These are phyloP conservation scores for Wilcoxina mikolae DNA, from an alignment of 495 filamentous ascomycete genomes.

Conservation along the genomic window DNA sequence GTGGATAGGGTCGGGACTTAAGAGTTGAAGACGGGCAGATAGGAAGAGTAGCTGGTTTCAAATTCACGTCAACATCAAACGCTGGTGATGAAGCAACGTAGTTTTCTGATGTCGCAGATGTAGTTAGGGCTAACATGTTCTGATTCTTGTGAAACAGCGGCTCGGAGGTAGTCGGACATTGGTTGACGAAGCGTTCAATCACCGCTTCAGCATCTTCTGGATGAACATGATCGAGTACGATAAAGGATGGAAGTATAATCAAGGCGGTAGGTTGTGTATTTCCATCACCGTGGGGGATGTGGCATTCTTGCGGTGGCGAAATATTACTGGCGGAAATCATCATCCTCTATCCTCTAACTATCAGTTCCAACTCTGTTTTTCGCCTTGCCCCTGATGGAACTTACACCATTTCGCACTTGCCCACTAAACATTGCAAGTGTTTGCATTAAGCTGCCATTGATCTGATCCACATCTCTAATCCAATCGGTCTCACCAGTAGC, in stretches of 20 bases:
- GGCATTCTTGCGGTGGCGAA: constrained; percentile 50
- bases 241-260: constrained; percentile 78
- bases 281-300: constrained; percentile 37
- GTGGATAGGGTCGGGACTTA: constrained; percentile 54
- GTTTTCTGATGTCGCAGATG: background rate
- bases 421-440: constrained; percentile 53
- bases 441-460: constrained; percentile 89
- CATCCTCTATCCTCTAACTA: constrained; percentile 41
- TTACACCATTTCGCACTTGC: constrained; percentile 59
- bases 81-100: background rate
- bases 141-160: no score
- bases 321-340: constrained; percentile 94
- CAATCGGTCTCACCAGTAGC: constrained; percentile 93
- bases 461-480: constrained; percentile 77
- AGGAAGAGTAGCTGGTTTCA: constrained; percentile 16
- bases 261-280: constrained; percentile 59
- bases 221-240: constrained; percentile 70
- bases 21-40: constrained; percentile 33
- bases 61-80: background rate
- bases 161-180: constrained; percentile 44
- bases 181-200: constrained; percentile 55
- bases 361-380: background rate
- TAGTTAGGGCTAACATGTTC: no score
- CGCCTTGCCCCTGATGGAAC: constrained; percentile 17
- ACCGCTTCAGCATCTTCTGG: constrained; percentile 58